These are phyloP conservation scores for Ophiostoma sp. DNA, from an alignment of 2,329 filamentous ascomycete species.

Conservation along the genomic window DNA sequence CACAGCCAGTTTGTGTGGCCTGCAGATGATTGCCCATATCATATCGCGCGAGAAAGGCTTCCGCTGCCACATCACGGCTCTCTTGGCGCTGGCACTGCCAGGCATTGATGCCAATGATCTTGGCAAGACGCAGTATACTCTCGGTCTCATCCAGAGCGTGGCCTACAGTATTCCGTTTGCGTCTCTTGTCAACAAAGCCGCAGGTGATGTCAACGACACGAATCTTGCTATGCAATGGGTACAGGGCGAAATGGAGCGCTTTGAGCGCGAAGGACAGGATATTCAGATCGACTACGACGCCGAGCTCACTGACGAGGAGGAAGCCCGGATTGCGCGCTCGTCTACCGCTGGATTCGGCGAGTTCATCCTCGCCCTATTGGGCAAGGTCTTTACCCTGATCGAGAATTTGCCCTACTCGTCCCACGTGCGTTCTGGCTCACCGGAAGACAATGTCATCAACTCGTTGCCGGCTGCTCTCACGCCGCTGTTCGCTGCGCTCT, in stretches of 20 bases:
- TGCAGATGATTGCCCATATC: constrained; percentile 86
- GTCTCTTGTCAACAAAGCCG: constrained; percentile 59
- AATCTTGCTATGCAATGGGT: constrained; percentile 87
- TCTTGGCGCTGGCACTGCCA: constrained; percentile 86
- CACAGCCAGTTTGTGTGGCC: constrained; percentile 81
- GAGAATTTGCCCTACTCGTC: constrained; percentile 93
- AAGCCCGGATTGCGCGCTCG: constrained; percentile 81
- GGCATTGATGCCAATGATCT: constrained; percentile 97
- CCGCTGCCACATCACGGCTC: constrained; percentile 87
- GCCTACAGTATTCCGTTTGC: constrained; percentile 94
- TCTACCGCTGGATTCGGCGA: constrained; percentile 92
- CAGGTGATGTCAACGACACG: constrained; percentile 64
- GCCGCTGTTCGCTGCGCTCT: constrained; percentile 82
- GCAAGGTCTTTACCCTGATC: constrained; percentile 88
- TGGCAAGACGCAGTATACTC: constrained; percentile 89
- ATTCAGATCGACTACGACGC: constrained; percentile 78
- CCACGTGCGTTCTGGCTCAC: constrained; percentile 79
- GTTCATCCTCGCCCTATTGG: constrained; percentile 83
- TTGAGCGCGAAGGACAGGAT: constrained; percentile 81
- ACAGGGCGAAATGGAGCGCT: constrained; percentile 84
- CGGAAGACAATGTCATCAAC: constrained; percentile 96
- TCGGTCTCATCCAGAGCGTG: constrained; percentile 92
- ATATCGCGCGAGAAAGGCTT: constrained; percentile 95
- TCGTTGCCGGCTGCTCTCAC: constrained; percentile 87
- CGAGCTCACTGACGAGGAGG: constrained; percentile 77